These are phyloP conservation scores for Plasmodiophora brassicae DNA, from an alignment of 208 protist species.

Conservation along the genomic window DNA sequence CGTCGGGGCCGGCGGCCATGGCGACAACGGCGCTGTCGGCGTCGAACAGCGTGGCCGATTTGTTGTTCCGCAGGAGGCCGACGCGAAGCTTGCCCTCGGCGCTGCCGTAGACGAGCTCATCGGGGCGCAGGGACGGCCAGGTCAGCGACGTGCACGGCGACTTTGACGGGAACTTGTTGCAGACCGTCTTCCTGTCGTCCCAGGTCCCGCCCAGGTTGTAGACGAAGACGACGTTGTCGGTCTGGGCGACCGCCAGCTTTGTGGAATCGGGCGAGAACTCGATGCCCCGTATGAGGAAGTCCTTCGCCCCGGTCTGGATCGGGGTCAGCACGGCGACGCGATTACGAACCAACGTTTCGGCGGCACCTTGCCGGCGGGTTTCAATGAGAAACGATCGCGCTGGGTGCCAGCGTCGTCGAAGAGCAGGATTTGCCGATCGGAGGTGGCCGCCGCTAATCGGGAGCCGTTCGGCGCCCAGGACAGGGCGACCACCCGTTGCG, in stretches of 20 bases:
- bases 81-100: conserved; percentile 81
- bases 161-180: conserved; percentile 86
- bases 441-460: conserved; percentile 22
- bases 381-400: conserved; percentile 29
- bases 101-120: conserved; percentile 85
- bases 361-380: conserved; percentile 69
- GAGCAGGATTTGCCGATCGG: conserved; percentile 24
- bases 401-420: conserved; percentile 33
- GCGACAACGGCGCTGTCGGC: conserved; percentile 79
- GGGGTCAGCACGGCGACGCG: conserved; percentile 73
- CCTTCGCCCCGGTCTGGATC: conserved; percentile 65
- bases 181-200: conserved; percentile 93
- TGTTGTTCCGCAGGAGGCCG: conserved; percentile 83
- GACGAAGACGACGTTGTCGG: conserved; percentile 88
- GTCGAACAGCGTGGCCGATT: conserved; percentile 79
- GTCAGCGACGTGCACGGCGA: conserved; percentile 77
- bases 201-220: conserved; percentile 91
- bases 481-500: not conserved
- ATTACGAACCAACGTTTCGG: conserved; percentile 81
- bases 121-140: conserved; percentile 79
- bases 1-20: conserved; percentile 68
- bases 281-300: conserved; percentile 79
- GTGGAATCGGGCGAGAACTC: conserved; percentile 88
- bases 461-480: conserved; percentile 27
- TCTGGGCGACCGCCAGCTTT: conserved; percentile 87